Evolutionary conservation across 1,284 basidiomycete genomes (phyloP).

Genomic region (Irpex rosettiformis): DNA sequence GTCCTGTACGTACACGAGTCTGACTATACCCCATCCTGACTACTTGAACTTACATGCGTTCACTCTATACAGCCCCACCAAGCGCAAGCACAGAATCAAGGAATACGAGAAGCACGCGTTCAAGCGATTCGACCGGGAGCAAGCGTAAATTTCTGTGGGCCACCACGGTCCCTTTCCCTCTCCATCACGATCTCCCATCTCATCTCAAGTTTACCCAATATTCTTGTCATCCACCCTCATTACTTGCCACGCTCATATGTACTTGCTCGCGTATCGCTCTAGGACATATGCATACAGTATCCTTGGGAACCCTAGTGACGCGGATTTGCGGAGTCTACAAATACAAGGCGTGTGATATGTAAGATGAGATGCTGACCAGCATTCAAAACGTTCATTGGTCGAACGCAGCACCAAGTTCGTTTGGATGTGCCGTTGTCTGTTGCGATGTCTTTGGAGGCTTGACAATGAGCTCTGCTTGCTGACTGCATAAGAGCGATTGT

Average conservation of each 20-base stretch:
- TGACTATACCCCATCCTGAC: neutral
- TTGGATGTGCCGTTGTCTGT: neutral
- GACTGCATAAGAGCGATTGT: conserved; percentile 36
- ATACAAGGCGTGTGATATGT: neutral
- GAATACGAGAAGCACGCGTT: conserved; percentile 90
- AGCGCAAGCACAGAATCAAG: conserved; percentile 53
- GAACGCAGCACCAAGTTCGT: neutral
- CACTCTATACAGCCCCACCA: conserved; percentile 46
- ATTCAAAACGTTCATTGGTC: neutral
- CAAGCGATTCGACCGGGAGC: conserved; percentile 66
- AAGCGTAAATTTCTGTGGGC: neutral
- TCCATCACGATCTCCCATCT: neutral
- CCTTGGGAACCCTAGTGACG: neutral
- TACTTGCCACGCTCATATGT: no score
- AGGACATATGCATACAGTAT: neutral
- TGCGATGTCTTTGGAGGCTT: conserved; percentile 18
- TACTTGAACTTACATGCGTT: conserved; percentile 4
- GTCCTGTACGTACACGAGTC: conserved; percentile 56
- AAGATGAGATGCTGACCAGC: neutral
- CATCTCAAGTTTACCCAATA: no score
- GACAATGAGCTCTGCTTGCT: conserved; percentile 65
- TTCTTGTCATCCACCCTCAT: neutral
- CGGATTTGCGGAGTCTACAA: neutral
- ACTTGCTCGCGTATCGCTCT: neutral
- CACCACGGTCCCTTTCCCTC: neutral